A percentile compares a stretch with the other conserved stretches of the same genome.
phyloP scores from a whole-genome alignment of 176 grass and related monocot species.

The Calamus simplicifolius region DNA sequence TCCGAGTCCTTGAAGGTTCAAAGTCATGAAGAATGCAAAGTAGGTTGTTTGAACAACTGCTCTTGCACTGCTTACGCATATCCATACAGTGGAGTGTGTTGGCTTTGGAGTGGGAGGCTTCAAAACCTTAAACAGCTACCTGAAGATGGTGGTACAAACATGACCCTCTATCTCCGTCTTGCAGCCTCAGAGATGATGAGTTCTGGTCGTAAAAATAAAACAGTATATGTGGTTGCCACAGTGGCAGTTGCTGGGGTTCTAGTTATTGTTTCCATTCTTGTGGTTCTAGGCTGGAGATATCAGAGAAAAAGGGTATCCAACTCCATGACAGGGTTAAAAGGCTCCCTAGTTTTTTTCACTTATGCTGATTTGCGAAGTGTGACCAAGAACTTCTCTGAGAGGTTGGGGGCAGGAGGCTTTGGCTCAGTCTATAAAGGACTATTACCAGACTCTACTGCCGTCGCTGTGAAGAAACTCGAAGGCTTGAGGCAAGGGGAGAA shows the following conservation, averaged over 20 bases:
- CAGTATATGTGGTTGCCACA: neutral
- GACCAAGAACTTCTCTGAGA: conserved; percentile 35
- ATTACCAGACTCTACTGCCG: conserved; percentile 8
- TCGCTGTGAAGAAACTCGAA: conserved; percentile 40
- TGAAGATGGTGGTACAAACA: no score
- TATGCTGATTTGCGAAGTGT: conserved; percentile 18
- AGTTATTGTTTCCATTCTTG: neutral
- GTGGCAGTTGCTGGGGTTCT: neutral
- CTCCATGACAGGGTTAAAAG: neutral
- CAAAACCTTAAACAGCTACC: no score
- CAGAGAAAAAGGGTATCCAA: conserved; percentile 6
- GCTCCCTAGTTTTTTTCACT: conserved; percentile 4
- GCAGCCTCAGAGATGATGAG: neutral
- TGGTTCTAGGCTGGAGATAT: neutral
- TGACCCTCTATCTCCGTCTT: no score
- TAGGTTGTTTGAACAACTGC: no score
- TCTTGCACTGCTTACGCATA: no score
- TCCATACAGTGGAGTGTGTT: no score
- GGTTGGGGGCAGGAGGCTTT: conserved; percentile 24
- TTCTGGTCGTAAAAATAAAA: neutral
- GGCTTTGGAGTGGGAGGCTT: no score
- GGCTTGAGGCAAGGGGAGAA: conserved; percentile 27
- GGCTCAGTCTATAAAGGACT: conserved; percentile 26
- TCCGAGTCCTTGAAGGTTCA: no score
- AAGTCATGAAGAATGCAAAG: no score